Evolutionary conservation across 768 basidiomycete genomes (phyloP).

Genomic region (Boletus rubescentipes): DNA sequence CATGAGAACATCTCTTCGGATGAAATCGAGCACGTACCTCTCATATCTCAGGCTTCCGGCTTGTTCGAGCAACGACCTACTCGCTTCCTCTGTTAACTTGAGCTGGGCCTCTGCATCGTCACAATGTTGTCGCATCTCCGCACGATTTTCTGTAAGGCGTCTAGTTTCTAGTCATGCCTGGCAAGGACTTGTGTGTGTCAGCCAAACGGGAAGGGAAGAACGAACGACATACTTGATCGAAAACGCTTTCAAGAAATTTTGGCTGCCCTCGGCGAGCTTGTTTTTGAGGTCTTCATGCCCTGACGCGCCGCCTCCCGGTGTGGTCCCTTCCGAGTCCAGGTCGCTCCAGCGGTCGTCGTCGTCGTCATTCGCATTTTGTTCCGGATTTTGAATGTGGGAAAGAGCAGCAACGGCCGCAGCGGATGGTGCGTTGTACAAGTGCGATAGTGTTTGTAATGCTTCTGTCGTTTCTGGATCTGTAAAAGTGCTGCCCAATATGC

Average conservation of each 20-base stretch:
- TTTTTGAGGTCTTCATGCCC: conserved; percentile 69
- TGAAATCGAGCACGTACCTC: conserved; percentile 44
- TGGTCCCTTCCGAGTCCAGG: conserved; percentile 11
- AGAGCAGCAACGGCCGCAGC: conserved; percentile 19
- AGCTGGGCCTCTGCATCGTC: conserved; percentile 82
- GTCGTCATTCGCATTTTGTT: conserved; percentile 29
- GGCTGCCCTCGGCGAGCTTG: conserved; percentile 78
- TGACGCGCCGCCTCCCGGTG: conserved; percentile 11
- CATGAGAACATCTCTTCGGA: neutral
- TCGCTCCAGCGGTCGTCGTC: conserved; percentile 33
- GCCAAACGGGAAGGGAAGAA: neutral
- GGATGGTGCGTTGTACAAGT: conserved; percentile 54
- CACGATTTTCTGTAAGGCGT: conserved; percentile 74
- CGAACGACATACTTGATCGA: conserved; percentile 71
- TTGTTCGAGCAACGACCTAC: conserved; percentile 75
- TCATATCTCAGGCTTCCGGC: conserved; percentile 76
- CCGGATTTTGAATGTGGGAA: neutral
- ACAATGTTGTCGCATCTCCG: conserved; percentile 78
- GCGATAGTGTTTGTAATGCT: conserved; percentile 80
- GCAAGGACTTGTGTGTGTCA: neutral
- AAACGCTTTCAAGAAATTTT: conserved; percentile 79
- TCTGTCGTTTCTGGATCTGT: conserved; percentile 76
- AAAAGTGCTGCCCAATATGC: conserved; percentile 81
- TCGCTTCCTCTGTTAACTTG: conserved; percentile 70
- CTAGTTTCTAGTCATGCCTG: conserved; percentile 63